Base-by-base conservation (phyloP, 257 asterid genomes). In the Hygrophila difformis region DNA sequence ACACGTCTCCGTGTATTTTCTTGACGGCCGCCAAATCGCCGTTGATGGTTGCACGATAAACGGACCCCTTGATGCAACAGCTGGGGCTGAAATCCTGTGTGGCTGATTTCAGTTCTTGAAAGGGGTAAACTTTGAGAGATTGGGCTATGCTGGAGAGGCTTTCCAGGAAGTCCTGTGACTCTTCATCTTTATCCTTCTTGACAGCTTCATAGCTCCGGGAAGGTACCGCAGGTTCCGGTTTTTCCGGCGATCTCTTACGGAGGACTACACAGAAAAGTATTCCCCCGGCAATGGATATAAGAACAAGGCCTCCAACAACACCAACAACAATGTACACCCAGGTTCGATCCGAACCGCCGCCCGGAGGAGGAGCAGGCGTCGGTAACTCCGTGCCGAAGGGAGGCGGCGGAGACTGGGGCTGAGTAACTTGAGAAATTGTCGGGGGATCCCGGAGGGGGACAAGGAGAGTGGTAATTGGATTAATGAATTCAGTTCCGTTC, bases 1-100 rank as follows among this genome's bases (percentile, higher is more conserved):
- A 57, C 4, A 91, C 98, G 44, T 86, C 88, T 22, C 98, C 93
- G n/a, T 54, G 79, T 73, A 73, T 77, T 65, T 60, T 85, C 79
- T 91, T 86, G 61, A 91, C 69, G 0, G 98, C 98, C 1, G 98
- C 98, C 12, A 66, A 53, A 56, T 89, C 98, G 8, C 94, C 94
- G 15, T 79, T 82, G 13, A 89, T 66, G 1, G 57, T 61, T 14
- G 84, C 98, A 5, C 86, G 74, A 66, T 89, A 86, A 38, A 82
- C 93, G 0, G 93, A 82, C 0, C 94, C 92, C 44, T 68, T 67
- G 29, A 89, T 77, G 75, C 26, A 42, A 44, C 60, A 68, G 6
- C 41, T 19, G 6, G 83, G 68, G 51, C 79, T 63, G 61, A 89
- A 85, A 66, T 82, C 70, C 8, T 76, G 60, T 0, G 98, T 85